Base-by-base conservation (phyloP, 345 rosid genomes). In the Geranium rotundifolium region DNA sequence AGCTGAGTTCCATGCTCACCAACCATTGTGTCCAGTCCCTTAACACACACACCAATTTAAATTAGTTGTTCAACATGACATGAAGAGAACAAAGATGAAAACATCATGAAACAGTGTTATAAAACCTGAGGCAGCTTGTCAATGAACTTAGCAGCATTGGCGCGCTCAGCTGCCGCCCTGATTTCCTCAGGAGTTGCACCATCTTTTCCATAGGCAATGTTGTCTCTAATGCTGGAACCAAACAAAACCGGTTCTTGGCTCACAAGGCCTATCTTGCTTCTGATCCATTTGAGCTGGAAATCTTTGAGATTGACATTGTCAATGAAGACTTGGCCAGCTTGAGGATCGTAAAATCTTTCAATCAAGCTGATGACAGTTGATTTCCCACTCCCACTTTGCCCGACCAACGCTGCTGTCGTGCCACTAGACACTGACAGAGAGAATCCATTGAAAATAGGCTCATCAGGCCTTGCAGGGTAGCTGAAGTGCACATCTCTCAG, bases 1-100 rank as follows among this genome's bases (percentile, higher is more conserved):
- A 81, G 71, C 56, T 76, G 82, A 67, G 75, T 76, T 71, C 85
- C 85, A 59, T 73, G 85, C 67, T 81, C 83, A 0, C 83, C 83
- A 15, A 81, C 83, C 79, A 72, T 76, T 5, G 85, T 78, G 60
- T 76, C 77, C 17, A 78, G 20, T 54, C 83, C 85, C 85, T 81
- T 61, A 7, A 58, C 1, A 23, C 31, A 62, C 56, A 59, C 30
- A 10, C 52, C 7, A 5, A 5, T 55, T 19, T 17, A 3, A 17
- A 46, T 20, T 15, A 27, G 29, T 23, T 37, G 39, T n/a, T 27
- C 46, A 29, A 5, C 6, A 59, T 14, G 7, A 0, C 7, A 27
- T 17, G 17, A 29, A 13, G 5, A 8, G 17, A 13, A 10, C 62
- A 59, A 59, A 2, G 19, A 0, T 58, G 17, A 30, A 27, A 19